A percentile compares a stretch with the other conserved stretches of the same genome.
These are phyloP conservation scores for Colletotrichum gloeosporioides DNA, from an alignment of 2,329 filamentous ascomycete genomes.

Conservation along the genomic window DNA sequence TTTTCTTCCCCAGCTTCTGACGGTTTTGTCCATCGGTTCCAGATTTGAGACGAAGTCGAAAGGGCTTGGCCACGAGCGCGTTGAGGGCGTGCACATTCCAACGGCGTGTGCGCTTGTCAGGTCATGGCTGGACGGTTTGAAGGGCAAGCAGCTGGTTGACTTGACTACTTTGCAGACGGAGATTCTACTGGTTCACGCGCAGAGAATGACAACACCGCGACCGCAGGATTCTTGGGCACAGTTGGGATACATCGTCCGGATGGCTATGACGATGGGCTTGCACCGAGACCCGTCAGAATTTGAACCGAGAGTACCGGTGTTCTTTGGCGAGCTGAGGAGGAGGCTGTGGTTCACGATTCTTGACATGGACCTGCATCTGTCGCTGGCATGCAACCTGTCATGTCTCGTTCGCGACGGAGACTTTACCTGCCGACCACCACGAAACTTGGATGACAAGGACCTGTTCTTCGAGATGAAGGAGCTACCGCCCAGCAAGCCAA, in stretches of 20 bases:
- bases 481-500: slow-evolving; percentile 53
- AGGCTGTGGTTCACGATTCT: slow-evolving; percentile 62
- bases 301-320: slow-evolving; percentile 51
- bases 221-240: slow-evolving; percentile 60
- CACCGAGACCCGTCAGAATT: slow-evolving; percentile 63
- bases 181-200: slow-evolving; percentile 57
- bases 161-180: slow-evolving; percentile 60
- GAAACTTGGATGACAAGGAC: slow-evolving; percentile 59
- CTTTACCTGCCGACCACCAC: slow-evolving; percentile 57
- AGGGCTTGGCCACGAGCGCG: slow-evolving; percentile 55
- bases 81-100: slow-evolving; percentile 60
- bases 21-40: slow-evolving; percentile 58
- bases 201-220: slow-evolving; percentile 53
- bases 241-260: slow-evolving; percentile 59
- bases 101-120: slow-evolving; percentile 61
- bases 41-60: slow-evolving; percentile 57
- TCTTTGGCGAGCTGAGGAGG: slow-evolving; percentile 58
- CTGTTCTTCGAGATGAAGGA: slow-evolving; percentile 52
- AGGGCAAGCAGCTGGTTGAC: slow-evolving; percentile 58
- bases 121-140: slow-evolving; percentile 56
- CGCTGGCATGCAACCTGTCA: slow-evolving; percentile 57
- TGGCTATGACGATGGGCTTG: slow-evolving; percentile 65
- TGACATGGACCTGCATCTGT: slow-evolving; percentile 62
- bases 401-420: slow-evolving; percentile 57
- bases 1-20: slow-evolving; percentile 59